Evolutionary conservation across 768 basidiomycete species (phyloP), one percentile per base, ranked within the genome.

Genomic region (Boletellus ananas): DNA sequence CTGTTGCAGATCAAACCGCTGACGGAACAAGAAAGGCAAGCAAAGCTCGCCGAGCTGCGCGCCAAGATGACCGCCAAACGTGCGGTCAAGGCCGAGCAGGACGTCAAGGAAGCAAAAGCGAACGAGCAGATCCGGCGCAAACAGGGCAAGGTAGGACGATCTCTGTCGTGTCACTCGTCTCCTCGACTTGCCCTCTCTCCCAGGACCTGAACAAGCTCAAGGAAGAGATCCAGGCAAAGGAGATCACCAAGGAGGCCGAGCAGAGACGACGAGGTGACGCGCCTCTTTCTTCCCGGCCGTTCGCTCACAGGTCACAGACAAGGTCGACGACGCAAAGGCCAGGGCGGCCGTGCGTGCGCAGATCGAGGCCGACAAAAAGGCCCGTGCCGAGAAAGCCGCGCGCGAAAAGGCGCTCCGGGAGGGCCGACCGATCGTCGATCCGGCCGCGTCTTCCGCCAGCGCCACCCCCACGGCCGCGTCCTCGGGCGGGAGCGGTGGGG

Each of bases 331-430:
- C 43, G 84, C 84, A 11, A 85, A 84, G 60, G 94, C 93, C 2
- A 83, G 74, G 55, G 90, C 90, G 3, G 88, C 89, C 1, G 75
- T 97, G 62, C 93, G 92, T 64, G 90, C 88, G 1, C 94, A 96
- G 66, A 96, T 97, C 57, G 94, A 94, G 68, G 90, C 85, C 0
- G 94, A 96, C 74, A 98, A 94, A 72, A 80, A 81, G 45, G 85
- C 81, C 9, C 83, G 95, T 17, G 91, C 91, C 0, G 93, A 88
- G 63, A 94, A 90, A 61, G 76, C 84, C 2, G 94, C 94, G 0
- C 74, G 84, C 41, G 95, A 97, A 70, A 97, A 97, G 66, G 94
- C 94, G 0, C 65, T 94, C 7, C 80, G 94, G 29, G 92, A 95
- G 33, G 94, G 94, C 1, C 72, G 73, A 47, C 63, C 72, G n/a